Base-by-base conservation (phyloP, 2,329 filamentous ascomycete species). In the Cordyceps pruinosa region DNA sequence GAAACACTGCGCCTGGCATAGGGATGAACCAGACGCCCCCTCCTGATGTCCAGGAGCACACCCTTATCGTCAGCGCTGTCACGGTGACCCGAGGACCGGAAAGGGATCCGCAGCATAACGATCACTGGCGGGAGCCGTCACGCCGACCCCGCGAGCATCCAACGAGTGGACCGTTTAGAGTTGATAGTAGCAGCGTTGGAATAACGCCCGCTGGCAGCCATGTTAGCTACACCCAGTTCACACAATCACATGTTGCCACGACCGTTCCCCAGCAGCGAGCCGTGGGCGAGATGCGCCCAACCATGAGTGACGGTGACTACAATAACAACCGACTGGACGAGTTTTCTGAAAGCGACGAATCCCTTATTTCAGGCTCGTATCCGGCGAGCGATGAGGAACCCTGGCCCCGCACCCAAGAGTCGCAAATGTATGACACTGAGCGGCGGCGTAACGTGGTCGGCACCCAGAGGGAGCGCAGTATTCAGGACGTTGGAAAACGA, bases 111-210 rank as follows among this genome's bases (percentile, higher is more conserved):
- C 28, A 13, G 2, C n/a, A 30, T 1, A 10, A 55, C 8, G 8
- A 45, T 15, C 23, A 25, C 17, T 55, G 52, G 52, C 23, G 8
- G 10, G 52, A 47, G n/a, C 17, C 52, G 30, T 55, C 52, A 39
- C 52, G 52, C 13, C 44, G 32, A 21, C 52, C 52, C 3, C 42
- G 52, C 1, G 42, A 55, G n/a, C 30, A 55, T 25, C 32, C 25
- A 8, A 55, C 52, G 12, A 47, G 42, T n/a, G 52, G 52, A 5
- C 52, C 52, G 13, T 55, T 55, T 5, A 21, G 34, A 21, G 12
- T 55, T 28, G 25, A 47, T 30, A 42, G 52, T 13, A 55, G 52
- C 32, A 55, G 52, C 30, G 42, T 55, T 12, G 52, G 52, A 5
- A 47, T 55, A 1, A 10, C 30, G 8, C 39, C 32, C 25, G 39